Base-by-base conservation (phyloP, 371 early-diverging fungal species). In the Mortierella sp. region DNA sequence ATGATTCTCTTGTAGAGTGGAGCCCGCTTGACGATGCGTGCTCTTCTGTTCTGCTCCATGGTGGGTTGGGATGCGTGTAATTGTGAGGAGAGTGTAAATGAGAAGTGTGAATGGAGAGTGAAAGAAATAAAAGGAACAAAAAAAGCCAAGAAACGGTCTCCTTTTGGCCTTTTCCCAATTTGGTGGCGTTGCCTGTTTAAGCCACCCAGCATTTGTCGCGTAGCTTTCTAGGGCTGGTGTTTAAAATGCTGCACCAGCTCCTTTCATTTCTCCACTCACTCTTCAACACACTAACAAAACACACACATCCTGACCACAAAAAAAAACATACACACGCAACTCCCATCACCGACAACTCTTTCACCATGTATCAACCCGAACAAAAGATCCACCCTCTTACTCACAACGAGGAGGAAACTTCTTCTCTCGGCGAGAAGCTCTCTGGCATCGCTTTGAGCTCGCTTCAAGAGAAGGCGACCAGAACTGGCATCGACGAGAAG, bases 31-130 rank as follows among this genome's bases (percentile, higher is more conserved):
- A 80, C 77, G 26, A 84, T 60, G 44, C 84, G 80, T 6, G 77
- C 70, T 50, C 80, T 65, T 26, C 80, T 76, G 44, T 74, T 77
- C 19, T 68, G 57, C 47, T 84, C 84, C 84, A 84, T 74, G 58
- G 38, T 48, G 19, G 21, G 4, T 34, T 60, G 50, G 28, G 13
- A 16, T 47, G 60, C 26, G 48, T 34, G 24, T n/a, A n/a, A 58
- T 54, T 21, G 76, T 9, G 42, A 57, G 21, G 55, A 24, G 77
- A 8, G 42, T 13, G 10, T 3, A 24, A 24, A 38, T 1, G 68
- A 68, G 21, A 34, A 31, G 55, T 50, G 72, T 34, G 42, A 24
- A 42, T 68, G 68, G 34, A 31, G 63, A 63, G 38, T 34, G 65
- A 5, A 65, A 34, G 0, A 34, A 0, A 8, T 19, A 24, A 38